Conservation (phyloP, 2,329 filamentous ascomycete species). For the Aspergillus sp. region DNA sequence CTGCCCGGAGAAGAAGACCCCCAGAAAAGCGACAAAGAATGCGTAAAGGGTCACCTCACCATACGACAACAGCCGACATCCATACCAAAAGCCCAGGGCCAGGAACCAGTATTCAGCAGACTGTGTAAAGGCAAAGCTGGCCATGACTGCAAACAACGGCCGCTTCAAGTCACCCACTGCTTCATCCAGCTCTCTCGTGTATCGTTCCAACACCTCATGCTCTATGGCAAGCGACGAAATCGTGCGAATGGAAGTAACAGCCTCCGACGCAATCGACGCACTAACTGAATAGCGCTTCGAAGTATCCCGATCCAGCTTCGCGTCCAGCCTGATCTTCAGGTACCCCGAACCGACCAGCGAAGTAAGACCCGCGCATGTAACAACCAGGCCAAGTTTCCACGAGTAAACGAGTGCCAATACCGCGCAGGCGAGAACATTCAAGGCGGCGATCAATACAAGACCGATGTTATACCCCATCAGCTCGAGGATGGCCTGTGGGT, state of each 20-base stretch:
- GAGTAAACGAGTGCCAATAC: conserved; percentile 49
- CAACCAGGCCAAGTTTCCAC: conserved; percentile 54
- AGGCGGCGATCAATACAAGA: conserved; percentile 76
- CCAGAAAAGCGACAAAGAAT: conserved; percentile 88
- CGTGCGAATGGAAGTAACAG: conserved; percentile 88
- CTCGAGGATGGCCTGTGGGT: conserved; percentile 58
- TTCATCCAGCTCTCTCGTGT: conserved; percentile 62
- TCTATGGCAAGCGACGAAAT: conserved; percentile 89
- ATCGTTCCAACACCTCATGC: conserved; percentile 71
- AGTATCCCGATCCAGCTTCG: conserved; percentile 72
- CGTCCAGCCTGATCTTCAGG: conserved; percentile 63
- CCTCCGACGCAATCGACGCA: conserved; percentile 75
- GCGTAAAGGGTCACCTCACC: conserved; percentile 74
- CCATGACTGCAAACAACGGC: conserved; percentile 57
- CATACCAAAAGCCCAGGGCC: conserved; percentile 91
- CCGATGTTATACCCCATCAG: conserved; percentile 76
- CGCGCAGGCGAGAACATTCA: conserved; percentile 49
- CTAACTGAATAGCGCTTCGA: conserved; percentile 76
- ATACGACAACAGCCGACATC: conserved; percentile 70
- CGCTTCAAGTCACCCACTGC: conserved; percentile 15
- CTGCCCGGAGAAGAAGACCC: conserved; percentile 88
- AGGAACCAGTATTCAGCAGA: conserved; percentile 79
- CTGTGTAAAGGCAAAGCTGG: conserved; percentile 77
- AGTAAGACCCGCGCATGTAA: conserved; percentile 49
- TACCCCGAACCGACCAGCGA: conserved; percentile 46